phyloP scores from a whole-genome alignment of 164 flowering plant genomes.

The Nymphaea thermarum region DNA sequence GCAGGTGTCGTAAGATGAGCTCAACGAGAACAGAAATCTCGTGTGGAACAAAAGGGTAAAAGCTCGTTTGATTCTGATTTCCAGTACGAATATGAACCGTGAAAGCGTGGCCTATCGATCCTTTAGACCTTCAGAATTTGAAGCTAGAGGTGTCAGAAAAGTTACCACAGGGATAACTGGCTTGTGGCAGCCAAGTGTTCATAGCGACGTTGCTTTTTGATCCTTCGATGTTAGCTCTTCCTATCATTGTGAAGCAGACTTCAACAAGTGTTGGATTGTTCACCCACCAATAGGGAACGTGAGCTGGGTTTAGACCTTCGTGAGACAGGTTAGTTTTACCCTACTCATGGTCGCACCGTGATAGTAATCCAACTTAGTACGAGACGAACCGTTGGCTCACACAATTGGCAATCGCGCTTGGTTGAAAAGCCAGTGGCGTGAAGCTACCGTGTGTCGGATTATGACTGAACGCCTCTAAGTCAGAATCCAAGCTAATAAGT shows the following conservation, averaged over 20 bases:
- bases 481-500: too few relatives aligned
- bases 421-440: too few relatives aligned
- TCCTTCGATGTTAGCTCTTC: too few relatives aligned
- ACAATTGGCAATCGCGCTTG: too few relatives aligned
- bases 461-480: too few relatives aligned
- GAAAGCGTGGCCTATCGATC: constrained; percentile 28
- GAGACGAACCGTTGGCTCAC: too few relatives aligned
- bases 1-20: not conserved
- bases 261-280: too few relatives aligned
- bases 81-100: not conserved
- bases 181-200: constrained; percentile 35
- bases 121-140: constrained; percentile 33
- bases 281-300: constrained; percentile 21
- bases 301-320: constrained; percentile 16
- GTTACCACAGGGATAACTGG: constrained; percentile 36
- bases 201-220: too few relatives aligned
- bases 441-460: too few relatives aligned
- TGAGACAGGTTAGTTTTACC: constrained; percentile 11
- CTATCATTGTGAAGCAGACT: too few relatives aligned
- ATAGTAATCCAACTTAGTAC: constrained; percentile 8
- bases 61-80: constrained; percentile 1
- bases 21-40: not conserved
- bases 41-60: constrained; percentile 1
- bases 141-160: constrained; percentile 32
- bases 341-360: constrained; percentile 8